Conservation (phyloP, 768 basidiomycete species). For the Steccherinum ochraceum region DNA sequence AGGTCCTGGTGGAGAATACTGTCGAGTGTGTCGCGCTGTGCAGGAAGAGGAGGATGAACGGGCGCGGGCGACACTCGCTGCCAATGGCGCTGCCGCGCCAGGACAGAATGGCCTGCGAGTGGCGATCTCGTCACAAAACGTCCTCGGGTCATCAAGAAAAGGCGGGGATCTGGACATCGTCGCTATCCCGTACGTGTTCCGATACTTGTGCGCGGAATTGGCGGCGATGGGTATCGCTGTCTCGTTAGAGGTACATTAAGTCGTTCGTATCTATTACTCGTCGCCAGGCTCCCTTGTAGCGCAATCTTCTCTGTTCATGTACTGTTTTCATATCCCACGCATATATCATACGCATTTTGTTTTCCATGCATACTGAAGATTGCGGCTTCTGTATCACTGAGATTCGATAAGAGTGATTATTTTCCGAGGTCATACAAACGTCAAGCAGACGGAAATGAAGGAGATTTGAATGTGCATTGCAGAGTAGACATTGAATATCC, state of each 20-base stretch:
- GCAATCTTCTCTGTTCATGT: not conserved
- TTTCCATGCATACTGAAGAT: not conserved
- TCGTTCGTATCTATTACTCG: too few species aligned
- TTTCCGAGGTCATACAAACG: too few species aligned
- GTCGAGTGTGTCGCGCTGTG: constrained; percentile 80
- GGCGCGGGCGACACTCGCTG: constrained; percentile 44
- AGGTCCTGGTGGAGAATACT: constrained; percentile 88
- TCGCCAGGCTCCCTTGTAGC: not conserved
- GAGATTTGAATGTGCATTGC: too few species aligned
- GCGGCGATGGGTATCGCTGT: constrained; percentile 98
- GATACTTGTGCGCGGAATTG: constrained; percentile 90
- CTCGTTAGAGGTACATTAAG: constrained; percentile 66
- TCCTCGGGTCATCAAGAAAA: constrained; percentile 51
- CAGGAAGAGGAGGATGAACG: constrained; percentile 59
- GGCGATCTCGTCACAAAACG: constrained; percentile 59
- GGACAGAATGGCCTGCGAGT: constrained; percentile 53
- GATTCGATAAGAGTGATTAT: too few species aligned
- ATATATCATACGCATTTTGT: not conserved
- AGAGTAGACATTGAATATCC: too few species aligned
- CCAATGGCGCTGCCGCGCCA: constrained; percentile 25
- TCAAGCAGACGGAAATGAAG: too few species aligned
- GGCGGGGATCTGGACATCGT: constrained; percentile 90
- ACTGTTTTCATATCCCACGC: not conserved
- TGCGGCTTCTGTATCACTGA: too few species aligned
- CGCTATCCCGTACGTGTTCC: constrained; percentile 92